Conservation (phyloP, 1,284 basidiomycete species). For the Bondarzewia mesenterica region DNA sequence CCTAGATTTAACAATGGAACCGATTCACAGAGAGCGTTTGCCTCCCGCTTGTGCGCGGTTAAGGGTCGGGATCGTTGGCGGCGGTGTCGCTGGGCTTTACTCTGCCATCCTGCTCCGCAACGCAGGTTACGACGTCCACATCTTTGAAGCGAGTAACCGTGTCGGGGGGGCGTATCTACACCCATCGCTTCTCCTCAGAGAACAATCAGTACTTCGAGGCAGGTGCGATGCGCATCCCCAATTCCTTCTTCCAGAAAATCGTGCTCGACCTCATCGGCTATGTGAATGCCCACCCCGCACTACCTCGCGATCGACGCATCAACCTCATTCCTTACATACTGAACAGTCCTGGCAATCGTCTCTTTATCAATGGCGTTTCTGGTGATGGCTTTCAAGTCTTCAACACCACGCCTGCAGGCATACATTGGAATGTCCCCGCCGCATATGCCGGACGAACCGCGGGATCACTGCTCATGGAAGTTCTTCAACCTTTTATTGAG, state of each 20-base stretch:
- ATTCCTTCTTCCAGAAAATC: constrained; percentile 12
- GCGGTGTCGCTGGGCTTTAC: constrained; percentile 15
- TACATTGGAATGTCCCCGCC: constrained; percentile 8
- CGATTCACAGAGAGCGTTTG: background rate
- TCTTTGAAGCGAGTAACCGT: constrained; percentile 13
- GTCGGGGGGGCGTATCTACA: constrained; percentile 15
- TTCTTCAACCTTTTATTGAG: constrained; percentile 11
- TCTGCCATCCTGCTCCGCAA: constrained; percentile 11
- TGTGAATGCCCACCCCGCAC: background rate
- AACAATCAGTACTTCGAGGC: constrained; percentile 17
- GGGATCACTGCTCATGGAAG: constrained; percentile 11
- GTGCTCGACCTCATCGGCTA: constrained; percentile 14
- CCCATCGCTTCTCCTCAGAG: constrained; percentile 14
- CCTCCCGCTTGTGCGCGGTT: background rate
- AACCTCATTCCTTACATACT: constrained; percentile 14
- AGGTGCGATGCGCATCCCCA: constrained; percentile 18
- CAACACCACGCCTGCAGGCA: constrained; percentile 4
- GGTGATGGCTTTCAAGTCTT: constrained; percentile 1
- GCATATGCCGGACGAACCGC: constrained; percentile 8
- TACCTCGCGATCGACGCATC: constrained; percentile 9
- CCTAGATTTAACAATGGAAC: background rate
- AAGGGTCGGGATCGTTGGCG: constrained; percentile 12
- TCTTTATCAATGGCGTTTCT: constrained; percentile 12
- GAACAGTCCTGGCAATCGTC: constrained; percentile 12
- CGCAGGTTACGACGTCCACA: constrained; percentile 9